Base-by-base conservation (phyloP, 2,329 filamentous ascomycete species). In the Didymella exigua region DNA sequence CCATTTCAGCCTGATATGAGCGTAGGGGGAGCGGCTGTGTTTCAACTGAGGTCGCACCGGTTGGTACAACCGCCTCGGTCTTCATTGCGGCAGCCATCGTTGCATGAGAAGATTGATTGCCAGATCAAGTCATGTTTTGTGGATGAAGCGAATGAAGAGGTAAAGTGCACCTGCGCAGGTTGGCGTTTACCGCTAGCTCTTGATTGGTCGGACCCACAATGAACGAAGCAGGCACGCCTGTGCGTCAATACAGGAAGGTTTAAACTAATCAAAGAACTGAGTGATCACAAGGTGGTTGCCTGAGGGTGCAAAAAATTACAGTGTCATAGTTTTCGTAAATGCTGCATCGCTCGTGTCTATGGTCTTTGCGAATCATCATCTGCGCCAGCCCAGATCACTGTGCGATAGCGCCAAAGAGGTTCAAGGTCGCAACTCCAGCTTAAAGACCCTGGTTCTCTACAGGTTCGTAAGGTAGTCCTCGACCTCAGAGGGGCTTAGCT, bases 381-480 rank as follows among this genome's bases (percentile, higher is more conserved):
- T 31, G 37, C 23, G 36, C 37, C 43, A 29, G 43, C 50, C 40
- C 23, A 47, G 40, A 47, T 40, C 51, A 45, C 47, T 65, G 51
- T 62, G 56, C 57, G 49, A 43, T 49, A 49, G 59, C 54, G 19
- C n/a, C 13, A 11, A n/a, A 19, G 13, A 27, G 21, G 21, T 8
- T 8, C 27, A 19, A 23, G 18, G 24, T 23, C 27, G 27, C 9
- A 29, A 7, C 30, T 44, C 36, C 8, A 49, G 24, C 13, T 16
- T 30, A 23, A 29, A 49, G 14, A n/a, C 29, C 24, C 27, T 29
- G 31, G 38, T 24, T 36, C 50, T 62, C 87, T 84, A 98, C 85
- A 99, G 86, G 85, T 96, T 98, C 77, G 95, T 98, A 78, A 99
- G 82, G 81, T 99, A 99, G 78, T 99, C 95, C 82, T 99, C 95